These are phyloP conservation scores for Penicillium italicum DNA, from an alignment of 2,329 filamentous ascomycete species.

Conservation along the genomic window DNA sequence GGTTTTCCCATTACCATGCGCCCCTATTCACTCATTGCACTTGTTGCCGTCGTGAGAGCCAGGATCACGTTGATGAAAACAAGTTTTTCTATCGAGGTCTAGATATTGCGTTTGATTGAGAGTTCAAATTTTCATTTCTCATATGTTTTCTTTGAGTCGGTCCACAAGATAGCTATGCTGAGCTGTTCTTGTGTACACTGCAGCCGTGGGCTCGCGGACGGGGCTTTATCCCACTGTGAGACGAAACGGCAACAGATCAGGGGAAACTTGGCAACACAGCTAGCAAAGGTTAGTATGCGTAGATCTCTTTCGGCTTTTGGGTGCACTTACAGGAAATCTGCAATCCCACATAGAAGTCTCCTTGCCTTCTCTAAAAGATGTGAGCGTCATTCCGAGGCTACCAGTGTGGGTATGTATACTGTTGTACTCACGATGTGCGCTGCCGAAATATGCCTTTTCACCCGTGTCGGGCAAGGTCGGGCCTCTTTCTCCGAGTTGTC, in stretches of 20 bases:
- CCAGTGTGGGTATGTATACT: not conserved
- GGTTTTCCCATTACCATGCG: not conserved
- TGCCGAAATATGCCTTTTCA: not conserved
- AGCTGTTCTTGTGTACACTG: too few relatives aligned
- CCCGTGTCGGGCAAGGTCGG: not conserved
- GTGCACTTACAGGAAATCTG: not conserved
- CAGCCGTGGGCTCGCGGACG: too few relatives aligned
- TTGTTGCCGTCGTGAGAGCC: not conserved
- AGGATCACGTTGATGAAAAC: not conserved
- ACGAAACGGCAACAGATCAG: not conserved
- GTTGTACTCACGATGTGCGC: not conserved
- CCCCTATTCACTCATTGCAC: not conserved
- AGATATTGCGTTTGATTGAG: not conserved
- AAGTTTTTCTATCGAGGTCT: not conserved
- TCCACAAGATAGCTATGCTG: not conserved
- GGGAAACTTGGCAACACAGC: not conserved
- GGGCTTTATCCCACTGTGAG: not conserved
- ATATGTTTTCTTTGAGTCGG: not conserved
- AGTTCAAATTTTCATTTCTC: not conserved
- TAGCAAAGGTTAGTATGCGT: not conserved
- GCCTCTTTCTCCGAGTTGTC: not conserved
- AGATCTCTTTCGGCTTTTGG: not conserved
- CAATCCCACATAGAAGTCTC: not conserved
- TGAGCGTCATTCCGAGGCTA: not conserved
- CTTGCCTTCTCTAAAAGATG: not conserved